Conservation (phyloP, 768 basidiomycete species). For the Mrakia frigida region DNA sequence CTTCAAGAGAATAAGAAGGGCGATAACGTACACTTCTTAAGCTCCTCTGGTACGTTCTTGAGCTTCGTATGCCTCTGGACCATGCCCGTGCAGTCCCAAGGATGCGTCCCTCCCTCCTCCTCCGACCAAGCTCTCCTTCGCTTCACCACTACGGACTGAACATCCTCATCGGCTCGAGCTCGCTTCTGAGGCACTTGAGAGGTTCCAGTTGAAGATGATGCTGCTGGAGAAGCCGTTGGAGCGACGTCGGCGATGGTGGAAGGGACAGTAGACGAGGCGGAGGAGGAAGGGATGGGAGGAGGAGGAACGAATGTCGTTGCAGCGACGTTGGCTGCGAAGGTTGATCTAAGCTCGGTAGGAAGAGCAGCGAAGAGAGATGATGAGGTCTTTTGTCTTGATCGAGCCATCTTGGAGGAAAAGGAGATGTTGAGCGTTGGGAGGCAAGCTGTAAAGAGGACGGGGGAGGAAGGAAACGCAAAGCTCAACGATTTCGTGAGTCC, state of each 20-base stretch:
- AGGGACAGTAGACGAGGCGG: conserved; percentile 29
- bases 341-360: conserved; percentile 36
- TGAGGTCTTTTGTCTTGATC: conserved; percentile 7
- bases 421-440: neutral
- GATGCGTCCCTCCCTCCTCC: conserved; percentile 33
- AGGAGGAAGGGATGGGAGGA: neutral
- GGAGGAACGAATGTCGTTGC: conserved; percentile 2
- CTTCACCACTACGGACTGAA: conserved; percentile 12
- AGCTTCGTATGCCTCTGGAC: conserved; percentile 64
- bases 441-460: neutral
- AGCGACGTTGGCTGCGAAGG: conserved; percentile 33
- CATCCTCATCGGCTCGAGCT: conserved; percentile 10
- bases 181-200: conserved; percentile 25
- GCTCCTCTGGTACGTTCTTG: conserved; percentile 64
- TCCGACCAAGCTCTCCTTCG: conserved; percentile 24
- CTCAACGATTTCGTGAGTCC: neutral
- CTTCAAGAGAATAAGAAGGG: neutral
- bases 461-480: neutral
- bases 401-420: conserved; percentile 1
- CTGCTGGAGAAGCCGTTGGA: neutral
- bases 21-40: conserved; percentile 35
- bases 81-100: conserved; percentile 62
- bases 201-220: neutral
- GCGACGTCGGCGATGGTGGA: neutral
- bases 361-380: conserved; percentile 39